Conservation (phyloP, 2,329 filamentous ascomycete genomes). For the Torrubiellomyces zombiae region DNA sequence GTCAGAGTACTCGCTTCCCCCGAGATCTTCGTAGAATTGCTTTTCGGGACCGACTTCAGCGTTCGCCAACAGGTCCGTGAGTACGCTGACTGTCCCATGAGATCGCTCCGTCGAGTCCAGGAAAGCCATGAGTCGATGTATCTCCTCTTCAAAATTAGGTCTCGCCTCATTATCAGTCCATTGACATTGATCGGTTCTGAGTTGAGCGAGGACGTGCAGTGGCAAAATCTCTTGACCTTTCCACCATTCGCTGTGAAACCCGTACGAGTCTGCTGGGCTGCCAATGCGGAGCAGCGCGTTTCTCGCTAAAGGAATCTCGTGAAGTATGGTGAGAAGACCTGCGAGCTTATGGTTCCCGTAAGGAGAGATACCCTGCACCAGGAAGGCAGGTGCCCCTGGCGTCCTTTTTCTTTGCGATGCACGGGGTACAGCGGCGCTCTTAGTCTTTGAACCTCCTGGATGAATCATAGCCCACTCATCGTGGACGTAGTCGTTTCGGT, state of each 20-base stretch:
- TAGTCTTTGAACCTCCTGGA: constrained; percentile 12
- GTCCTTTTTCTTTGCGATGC: constrained; percentile 27
- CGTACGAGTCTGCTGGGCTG: constrained; percentile 28
- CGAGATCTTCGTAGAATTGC: constrained; percentile 27
- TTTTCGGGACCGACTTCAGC: constrained; percentile 19
- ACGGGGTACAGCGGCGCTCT: constrained; percentile 7
- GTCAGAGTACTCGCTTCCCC: constrained; percentile 10
- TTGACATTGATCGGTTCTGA: constrained; percentile 13
- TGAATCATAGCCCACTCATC: constrained; percentile 44
- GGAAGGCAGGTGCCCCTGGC: constrained; percentile 30
- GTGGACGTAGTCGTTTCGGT: constrained; percentile 34
- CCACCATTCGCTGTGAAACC: constrained; percentile 44
- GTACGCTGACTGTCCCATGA: constrained; percentile 36
- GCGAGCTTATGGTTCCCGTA: constrained; percentile 27
- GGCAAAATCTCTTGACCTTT: constrained; percentile 33
- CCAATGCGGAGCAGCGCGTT: constrained; percentile 35
- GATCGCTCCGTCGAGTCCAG: constrained; percentile 42
- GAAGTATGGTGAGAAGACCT: constrained; percentile 39
- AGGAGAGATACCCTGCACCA: constrained; percentile 21
- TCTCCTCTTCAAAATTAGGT: constrained; percentile 31
- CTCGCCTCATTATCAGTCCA: constrained; percentile 14
- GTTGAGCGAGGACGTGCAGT: constrained; percentile 18
- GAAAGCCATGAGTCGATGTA: constrained; percentile 47
- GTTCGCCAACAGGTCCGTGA: constrained; percentile 22
- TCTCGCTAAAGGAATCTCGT: constrained; percentile 40